Base-by-base conservation (phyloP, 2,329 filamentous ascomycete genomes). In the Fusarium sp. region DNA sequence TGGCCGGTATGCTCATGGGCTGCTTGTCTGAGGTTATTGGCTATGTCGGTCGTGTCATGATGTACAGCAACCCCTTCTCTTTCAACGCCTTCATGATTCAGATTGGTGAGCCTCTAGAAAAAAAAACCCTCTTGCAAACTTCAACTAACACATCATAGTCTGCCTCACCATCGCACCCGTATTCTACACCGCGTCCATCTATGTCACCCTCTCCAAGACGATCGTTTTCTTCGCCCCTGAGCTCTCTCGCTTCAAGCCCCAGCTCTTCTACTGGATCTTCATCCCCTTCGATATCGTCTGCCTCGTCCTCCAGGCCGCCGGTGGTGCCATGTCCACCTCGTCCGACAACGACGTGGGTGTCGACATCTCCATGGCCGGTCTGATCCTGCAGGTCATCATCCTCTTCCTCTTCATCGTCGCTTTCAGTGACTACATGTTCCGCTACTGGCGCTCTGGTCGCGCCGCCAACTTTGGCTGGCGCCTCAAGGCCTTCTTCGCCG, bases 51-150 rank as follows among this genome's bases (percentile, higher is more conserved):
- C 86, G 92, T 13, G 83, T 92, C 61, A 78, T 90, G 76, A 82
- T 91, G 68, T 86, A 87, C 71, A 70, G 86, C 52, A 88, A 93
- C 75, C 89, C 90, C 0, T 93, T 91, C 77, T 84, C 79, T 57
- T 88, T 91, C 78, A 78, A 79, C 14, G 89, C 86, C 9, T 94
- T 93, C 79, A 86, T 93, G 79, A 86, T 92, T n/a, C 90, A 93
- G 78, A 92, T 92, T 72, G 84, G 88, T 88, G 78, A 57, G 29
- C 9, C 29, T 31, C 29, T 31, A 31, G 29, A 31, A 27, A 2
- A 8, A 8, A 29, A 29, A 29, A 29, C 8, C 27, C 9, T 31
- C 29, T 31, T 31, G 29, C 29, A 31, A 20, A 2, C 6, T 50
- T 27, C 64, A 57, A 63, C 73, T 65, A 54, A 69, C 22, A 20